Evolutionary conservation across 306 rosid species (phyloP), one percentile per base, ranked within the genome.

Genomic region (Rosa persica): DNA sequence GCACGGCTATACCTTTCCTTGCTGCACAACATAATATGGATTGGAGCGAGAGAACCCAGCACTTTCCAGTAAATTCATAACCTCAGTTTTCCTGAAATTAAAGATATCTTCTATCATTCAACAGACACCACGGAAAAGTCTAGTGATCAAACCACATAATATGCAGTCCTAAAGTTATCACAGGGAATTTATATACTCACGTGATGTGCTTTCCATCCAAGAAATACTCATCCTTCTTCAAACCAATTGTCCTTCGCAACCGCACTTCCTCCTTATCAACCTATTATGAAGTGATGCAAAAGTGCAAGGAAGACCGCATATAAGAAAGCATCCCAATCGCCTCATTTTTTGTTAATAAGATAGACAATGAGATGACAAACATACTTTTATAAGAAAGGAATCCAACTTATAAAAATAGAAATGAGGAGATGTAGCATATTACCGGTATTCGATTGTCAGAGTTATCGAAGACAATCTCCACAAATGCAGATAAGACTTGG

Each of bases 11-110:
- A 95, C 99, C 96, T 95, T 93, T 79, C 99, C 99, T 90, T 95
- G 99, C 78, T 95, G 99, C 78, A 95, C 99, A 81, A 95, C 96
- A 85, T 95, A 95, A 87, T 95, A 95, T 81, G 99, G 99, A 85
- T 95, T 95, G 82, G 99, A 95, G 75, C 96, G 97, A 81, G 99
- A 95, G 87, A 95, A 95, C 79, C 99, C 99, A 78, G 98, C 99
- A 89, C 99, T 95, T 88, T 95, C 99, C 83, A 95, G 81, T 82
- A 95, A 91, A 89, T 92, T 95, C 99, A 95, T 95, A 72, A 95
- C 99, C 87, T 95, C 99, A 0, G 98, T 88, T 89, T 95, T 95
- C 79, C 99, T 95, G 85, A 81, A 86, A 73, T 81, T 61, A 73
- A 52, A 68, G 67, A 74, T 67, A 67, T 60, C 49, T 20, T 67